Evolutionary conservation across 345 rosid species (phyloP), one percentile per base, ranked within the genome.

Genomic region (Viola odorata): DNA sequence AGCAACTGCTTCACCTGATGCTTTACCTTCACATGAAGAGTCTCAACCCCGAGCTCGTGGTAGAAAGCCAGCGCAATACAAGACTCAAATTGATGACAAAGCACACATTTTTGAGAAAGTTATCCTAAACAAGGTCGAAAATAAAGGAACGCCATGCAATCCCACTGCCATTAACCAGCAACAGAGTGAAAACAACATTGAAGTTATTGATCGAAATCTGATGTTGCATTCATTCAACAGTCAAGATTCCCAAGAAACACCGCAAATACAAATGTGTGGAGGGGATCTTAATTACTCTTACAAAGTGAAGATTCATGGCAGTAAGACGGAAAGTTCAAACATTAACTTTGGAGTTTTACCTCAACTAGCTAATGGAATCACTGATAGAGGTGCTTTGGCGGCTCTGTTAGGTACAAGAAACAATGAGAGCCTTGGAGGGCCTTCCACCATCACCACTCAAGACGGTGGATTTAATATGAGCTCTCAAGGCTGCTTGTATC

Each of bases 1-100:
- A 66, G 54, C 77, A 44, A 61, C 62, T 60, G 58, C 65, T 71
- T 60, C 61, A 12, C 66, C 52, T 49, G 68, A 65, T 67, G 58
- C 55, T 38, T 49, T 58, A 50, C 61, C 68, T 57, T 68, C 70
- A 70, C 51, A 52, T n/a, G 55, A 60, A 54, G 73, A 65, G 49
- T 41, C 70, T 53, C 67, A 51, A 55, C 62, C 71, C 54, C 67
- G 39, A 55, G 58, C 55, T 55, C 73, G 57, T 58, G 66, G 60
- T 53, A 69, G 66, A 65, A 76, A 63, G 59, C 61, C 62, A 13
- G 57, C 69, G 14, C 63, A 36, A 45, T 7, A 8, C 13, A 67
- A 70, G 51, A 47, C 36, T 68, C 76, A 67, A 64, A 37, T 61
- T 38, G 63, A 67, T 51, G 54, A 68, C 32, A 70, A 45, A 60